phyloP scores from a whole-genome alignment of 345 rosid genomes.

The Salix suchowensis region DNA sequence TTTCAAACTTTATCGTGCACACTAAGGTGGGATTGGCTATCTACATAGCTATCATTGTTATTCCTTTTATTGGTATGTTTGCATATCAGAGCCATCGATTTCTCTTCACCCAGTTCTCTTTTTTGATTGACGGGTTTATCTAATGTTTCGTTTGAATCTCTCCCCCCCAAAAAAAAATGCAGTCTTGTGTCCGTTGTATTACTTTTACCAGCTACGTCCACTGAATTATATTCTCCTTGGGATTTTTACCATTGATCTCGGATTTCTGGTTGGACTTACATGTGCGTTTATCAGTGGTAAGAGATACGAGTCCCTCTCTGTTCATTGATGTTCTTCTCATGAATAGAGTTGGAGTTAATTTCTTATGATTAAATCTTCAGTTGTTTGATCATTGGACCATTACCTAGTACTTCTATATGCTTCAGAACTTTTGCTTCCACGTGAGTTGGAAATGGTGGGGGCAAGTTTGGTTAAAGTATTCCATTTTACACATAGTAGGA shows the following conservation, averaged over 20 bases:
- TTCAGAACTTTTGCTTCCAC: background rate
- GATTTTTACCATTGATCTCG: background rate
- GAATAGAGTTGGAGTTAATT: background rate
- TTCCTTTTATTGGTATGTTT: background rate
- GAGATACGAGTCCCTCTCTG: background rate
- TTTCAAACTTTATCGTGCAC: background rate
- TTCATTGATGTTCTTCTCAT: background rate
- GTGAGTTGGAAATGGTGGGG: too few relatives aligned
- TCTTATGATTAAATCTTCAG: background rate
- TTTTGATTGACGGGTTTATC: background rate
- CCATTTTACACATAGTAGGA: background rate
- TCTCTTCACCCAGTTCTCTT: background rate
- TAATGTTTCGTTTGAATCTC: background rate
- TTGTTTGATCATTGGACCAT: background rate
- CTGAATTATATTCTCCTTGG: conserved; percentile 2
- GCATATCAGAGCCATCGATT: too few relatives aligned
- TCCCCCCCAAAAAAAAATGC: background rate
- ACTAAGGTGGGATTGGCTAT: background rate
- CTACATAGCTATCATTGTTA: background rate
- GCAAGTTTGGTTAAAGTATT: background rate
- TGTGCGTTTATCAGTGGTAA: conserved; percentile 7
- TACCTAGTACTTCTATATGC: background rate
- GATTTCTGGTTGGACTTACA: background rate
- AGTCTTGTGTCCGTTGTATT: background rate
- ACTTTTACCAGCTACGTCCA: background rate